Conservation (phyloP, 768 basidiomycete genomes). For the Russula dissimulans region DNA sequence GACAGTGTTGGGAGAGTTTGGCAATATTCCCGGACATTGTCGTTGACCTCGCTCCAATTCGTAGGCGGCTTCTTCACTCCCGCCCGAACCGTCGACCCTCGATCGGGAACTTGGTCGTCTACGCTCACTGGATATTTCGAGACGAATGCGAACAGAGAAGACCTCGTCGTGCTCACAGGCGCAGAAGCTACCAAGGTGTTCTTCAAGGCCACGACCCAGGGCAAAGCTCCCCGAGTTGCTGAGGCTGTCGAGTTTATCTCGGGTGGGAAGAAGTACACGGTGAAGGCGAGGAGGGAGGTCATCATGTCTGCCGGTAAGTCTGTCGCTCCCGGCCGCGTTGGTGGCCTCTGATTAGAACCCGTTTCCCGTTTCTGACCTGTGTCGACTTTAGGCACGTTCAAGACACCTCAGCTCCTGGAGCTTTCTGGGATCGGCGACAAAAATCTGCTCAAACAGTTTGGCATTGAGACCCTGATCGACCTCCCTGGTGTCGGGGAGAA, state of each 20-base stretch:
- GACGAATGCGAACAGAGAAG: constrained; percentile 11
- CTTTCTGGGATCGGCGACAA: constrained; percentile 30
- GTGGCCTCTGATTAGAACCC: not conserved
- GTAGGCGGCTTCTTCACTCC: constrained; percentile 17
- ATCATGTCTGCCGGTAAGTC: constrained; percentile 27
- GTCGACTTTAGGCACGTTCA: constrained; percentile 26
- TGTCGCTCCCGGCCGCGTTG: not conserved
- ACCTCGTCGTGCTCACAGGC: constrained; percentile 15
- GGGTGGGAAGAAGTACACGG: constrained; percentile 23
- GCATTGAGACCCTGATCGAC: constrained; percentile 31
- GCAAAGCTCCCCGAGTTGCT: constrained; percentile 21
- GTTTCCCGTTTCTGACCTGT: no score
- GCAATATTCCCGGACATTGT: no score
- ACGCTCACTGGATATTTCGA: constrained; percentile 18
- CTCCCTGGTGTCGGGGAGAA: constrained; percentile 39
- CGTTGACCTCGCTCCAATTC: not conserved
- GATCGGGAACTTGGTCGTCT: constrained; percentile 16
- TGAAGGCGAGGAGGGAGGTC: constrained; percentile 33
- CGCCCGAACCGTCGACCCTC: constrained; percentile 15
- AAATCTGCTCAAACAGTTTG: constrained; percentile 26
- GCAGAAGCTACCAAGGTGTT: constrained; percentile 13
- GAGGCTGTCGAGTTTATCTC: constrained; percentile 29
- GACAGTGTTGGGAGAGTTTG: not conserved
- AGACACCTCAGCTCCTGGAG: constrained; percentile 28
- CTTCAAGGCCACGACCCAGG: constrained; percentile 1